phyloP scores from a whole-genome alignment of 2,329 filamentous ascomycete genomes.

The Aspergillus fumigatus region DNA sequence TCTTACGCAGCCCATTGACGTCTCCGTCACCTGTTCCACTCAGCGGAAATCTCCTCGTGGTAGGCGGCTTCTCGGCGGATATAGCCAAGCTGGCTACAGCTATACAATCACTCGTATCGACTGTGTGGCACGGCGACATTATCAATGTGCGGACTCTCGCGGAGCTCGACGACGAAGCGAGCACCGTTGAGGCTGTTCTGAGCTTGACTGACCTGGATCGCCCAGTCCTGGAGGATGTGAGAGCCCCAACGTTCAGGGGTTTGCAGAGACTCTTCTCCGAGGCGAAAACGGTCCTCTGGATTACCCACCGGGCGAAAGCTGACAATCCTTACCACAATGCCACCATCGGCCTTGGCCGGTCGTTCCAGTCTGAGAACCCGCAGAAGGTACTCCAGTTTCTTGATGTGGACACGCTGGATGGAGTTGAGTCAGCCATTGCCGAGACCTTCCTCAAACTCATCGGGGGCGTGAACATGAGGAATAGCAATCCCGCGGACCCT shows the following conservation, averaged over 20 bases:
- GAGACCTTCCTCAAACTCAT: background rate
- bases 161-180: background rate
- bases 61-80: constrained; percentile 3
- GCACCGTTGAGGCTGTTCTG: constrained; percentile 1
- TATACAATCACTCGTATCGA: constrained; percentile 5
- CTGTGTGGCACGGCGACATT: constrained; percentile 38
- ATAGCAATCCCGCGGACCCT: background rate
- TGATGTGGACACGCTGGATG: constrained; percentile 3
- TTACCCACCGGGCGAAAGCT: constrained; percentile 1
- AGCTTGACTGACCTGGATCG: constrained; percentile 5
- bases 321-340: constrained; percentile 3
- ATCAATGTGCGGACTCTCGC: constrained; percentile 2
- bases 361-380: constrained; percentile 4
- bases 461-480: background rate
- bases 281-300: constrained; percentile 2
- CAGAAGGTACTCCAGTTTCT: constrained; percentile 6
- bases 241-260: background rate
- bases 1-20: constrained; percentile 2
- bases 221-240: constrained; percentile 1
- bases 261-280: background rate
- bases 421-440: background rate
- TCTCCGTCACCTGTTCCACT: constrained; percentile 1
- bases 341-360: constrained; percentile 6
- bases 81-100: background rate
- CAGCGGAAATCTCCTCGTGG: constrained; percentile 1